Evolutionary conservation across 768 basidiomycete genomes (phyloP).

Genomic region (Candolleomyces eurysporus): DNA sequence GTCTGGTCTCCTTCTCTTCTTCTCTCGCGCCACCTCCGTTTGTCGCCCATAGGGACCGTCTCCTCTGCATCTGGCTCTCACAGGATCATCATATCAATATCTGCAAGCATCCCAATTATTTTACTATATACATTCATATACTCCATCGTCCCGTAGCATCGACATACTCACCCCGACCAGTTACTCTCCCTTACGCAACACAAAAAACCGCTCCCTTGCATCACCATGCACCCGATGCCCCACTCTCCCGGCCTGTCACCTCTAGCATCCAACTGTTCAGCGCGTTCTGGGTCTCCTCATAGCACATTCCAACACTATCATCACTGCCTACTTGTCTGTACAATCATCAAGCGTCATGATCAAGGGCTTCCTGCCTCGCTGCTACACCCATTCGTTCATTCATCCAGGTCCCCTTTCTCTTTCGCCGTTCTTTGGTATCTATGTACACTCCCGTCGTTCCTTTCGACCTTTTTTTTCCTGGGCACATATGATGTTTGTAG

Average conservation of each 20-base stretch:
- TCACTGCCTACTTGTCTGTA: not conserved
- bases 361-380: not conserved
- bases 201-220: not conserved
- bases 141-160: conserved; percentile 9
- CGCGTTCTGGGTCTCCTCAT: too few relatives aligned
- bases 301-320: too few relatives aligned
- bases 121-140: conserved; percentile 4
- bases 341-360: not conserved
- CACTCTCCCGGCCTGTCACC: too few relatives aligned
- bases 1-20: not conserved
- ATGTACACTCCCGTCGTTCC: conserved; percentile 6
- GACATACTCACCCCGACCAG: conserved; percentile 13
- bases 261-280: too few relatives aligned
- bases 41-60: conserved; percentile 4
- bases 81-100: conserved; percentile 7
- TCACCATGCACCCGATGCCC: too few relatives aligned
- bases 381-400: too few relatives aligned
- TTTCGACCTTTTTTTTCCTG: not conserved
- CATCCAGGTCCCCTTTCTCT: not conserved
- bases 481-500: too few relatives aligned
- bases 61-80: conserved; percentile 12
- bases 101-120: conserved; percentile 2
- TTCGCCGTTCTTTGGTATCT: conserved; percentile 24
- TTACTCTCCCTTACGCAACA: too few relatives aligned
- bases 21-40: conserved; percentile 1